Conservation (phyloP, 177 flowering plant species). For the Tripterygium wilfordii region DNA sequence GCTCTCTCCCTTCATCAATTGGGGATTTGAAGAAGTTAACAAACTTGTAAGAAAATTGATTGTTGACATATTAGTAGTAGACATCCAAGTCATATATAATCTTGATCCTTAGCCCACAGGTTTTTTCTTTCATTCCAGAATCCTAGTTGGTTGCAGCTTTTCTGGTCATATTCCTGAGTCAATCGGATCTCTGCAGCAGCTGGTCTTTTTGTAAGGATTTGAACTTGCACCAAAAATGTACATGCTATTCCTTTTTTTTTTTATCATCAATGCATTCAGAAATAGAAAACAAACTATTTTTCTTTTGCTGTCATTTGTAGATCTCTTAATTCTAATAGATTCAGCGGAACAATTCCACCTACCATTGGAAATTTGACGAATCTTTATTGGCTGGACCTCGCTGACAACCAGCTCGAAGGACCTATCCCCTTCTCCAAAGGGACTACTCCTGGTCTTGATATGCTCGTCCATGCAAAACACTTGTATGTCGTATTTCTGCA, state of each 20-base stretch:
- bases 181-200: conserved; percentile 50
- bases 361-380: conserved; percentile 35
- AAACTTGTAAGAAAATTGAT: conserved; percentile 33
- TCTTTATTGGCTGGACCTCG: conserved; percentile 61
- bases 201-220: conserved; percentile 45
- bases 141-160: conserved; percentile 60
- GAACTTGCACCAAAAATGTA: too few species aligned
- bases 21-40: conserved; percentile 48
- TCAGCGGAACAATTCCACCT: conserved; percentile 28
- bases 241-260: background rate
- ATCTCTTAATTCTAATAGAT: conserved; percentile 25
- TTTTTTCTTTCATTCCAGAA: conserved; percentile 25
- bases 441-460: conserved; percentile 46
- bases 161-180: conserved; percentile 55
- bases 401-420: conserved; percentile 53
- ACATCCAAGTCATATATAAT: too few species aligned
- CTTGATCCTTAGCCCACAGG: background rate
- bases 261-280: background rate
- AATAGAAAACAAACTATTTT: background rate
- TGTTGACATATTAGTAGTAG: background rate
- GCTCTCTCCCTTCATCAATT: conserved; percentile 43
- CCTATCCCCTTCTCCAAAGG: conserved; percentile 40
- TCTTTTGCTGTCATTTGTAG: conserved; percentile 11
- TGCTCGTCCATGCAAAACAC: conserved; percentile 41
- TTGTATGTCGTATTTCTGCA: conserved; percentile 30